Evolutionary conservation across 176 grass and related monocot genomes (phyloP).

Genomic region (Eleusine indica): DNA sequence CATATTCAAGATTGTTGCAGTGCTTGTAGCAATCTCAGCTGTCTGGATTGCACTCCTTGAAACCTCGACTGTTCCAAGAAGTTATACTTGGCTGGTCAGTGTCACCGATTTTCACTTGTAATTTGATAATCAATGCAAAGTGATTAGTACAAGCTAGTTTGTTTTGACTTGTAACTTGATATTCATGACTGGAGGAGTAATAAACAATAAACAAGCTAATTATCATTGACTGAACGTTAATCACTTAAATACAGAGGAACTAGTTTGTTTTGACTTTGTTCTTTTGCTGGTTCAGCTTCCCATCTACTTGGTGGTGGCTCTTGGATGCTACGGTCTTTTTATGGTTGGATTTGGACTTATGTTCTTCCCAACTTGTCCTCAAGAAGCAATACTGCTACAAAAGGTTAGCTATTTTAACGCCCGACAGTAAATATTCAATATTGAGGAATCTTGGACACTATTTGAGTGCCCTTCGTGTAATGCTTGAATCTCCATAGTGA

Average conservation of each 20-base stretch:
- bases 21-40: slow-evolving; percentile 60
- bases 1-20: slow-evolving; percentile 56
- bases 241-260: not conserved
- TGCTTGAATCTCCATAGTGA: not conserved
- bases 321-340: slow-evolving; percentile 93
- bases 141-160: too few species aligned
- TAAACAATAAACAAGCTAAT: not conserved
- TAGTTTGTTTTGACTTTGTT: not conserved
- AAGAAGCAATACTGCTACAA: slow-evolving; percentile 77
- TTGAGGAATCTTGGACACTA: slow-evolving; percentile 3
- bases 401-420: slow-evolving; percentile 54
- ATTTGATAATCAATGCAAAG: not conserved
- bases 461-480: not conserved
- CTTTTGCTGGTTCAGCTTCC: slow-evolving; percentile 60
- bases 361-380: slow-evolving; percentile 89
- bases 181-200: not conserved
- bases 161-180: too few species aligned
- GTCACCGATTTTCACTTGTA: not conserved
- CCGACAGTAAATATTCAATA: not conserved
- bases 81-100: slow-evolving; percentile 86
- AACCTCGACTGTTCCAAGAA: slow-evolving; percentile 65
- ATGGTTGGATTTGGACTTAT: slow-evolving; percentile 93
- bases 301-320: slow-evolving; percentile 72
- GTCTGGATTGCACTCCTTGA: slow-evolving; percentile 65
- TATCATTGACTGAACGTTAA: not conserved